Evolutionary conservation across 2,329 filamentous ascomycete genomes (phyloP).

Genomic region (Dactylellina haptotyla): DNA sequence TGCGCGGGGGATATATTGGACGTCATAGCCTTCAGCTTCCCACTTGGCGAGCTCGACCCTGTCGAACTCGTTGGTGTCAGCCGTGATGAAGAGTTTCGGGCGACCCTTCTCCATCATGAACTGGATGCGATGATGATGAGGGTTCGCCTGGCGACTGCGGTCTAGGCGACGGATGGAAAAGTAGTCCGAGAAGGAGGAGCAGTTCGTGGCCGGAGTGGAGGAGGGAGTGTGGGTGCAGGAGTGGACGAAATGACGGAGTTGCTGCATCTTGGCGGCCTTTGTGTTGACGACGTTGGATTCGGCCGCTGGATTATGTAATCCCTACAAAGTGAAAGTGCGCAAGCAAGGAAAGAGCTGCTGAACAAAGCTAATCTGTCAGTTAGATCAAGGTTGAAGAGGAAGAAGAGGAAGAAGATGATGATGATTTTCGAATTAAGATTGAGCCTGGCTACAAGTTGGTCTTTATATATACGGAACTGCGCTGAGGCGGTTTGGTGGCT

Average conservation of each 20-base stretch:
- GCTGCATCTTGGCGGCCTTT: slow-evolving; percentile 21
- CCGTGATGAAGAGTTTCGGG: slow-evolving; percentile 64
- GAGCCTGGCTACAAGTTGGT: no score
- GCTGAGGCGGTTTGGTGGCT: no score
- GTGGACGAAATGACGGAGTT: slow-evolving; percentile 20
- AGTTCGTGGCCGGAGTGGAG: slow-evolving; percentile 1
- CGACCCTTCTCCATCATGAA: slow-evolving; percentile 22
- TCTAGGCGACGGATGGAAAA: background rate
- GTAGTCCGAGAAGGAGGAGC: background rate
- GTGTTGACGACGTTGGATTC: slow-evolving; percentile 50
- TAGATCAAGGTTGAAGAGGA: no score
- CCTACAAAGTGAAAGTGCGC: background rate
- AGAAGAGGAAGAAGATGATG: no score
- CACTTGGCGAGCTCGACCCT: slow-evolving; percentile 67
- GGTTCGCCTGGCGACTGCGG: background rate
- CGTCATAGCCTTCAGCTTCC: slow-evolving; percentile 70
- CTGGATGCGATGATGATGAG: background rate
- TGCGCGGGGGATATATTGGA: slow-evolving; percentile 68
- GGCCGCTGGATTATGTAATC: slow-evolving; percentile 15
- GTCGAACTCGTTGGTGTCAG: slow-evolving; percentile 69
- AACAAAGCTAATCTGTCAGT: no score
- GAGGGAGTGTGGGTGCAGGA: slow-evolving; percentile 14
- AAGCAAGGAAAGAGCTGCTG: no score
- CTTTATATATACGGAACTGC: no score
- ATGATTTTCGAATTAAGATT: no score